Conservation (phyloP, 768 basidiomycete genomes). For the Kondoa malvinella region DNA sequence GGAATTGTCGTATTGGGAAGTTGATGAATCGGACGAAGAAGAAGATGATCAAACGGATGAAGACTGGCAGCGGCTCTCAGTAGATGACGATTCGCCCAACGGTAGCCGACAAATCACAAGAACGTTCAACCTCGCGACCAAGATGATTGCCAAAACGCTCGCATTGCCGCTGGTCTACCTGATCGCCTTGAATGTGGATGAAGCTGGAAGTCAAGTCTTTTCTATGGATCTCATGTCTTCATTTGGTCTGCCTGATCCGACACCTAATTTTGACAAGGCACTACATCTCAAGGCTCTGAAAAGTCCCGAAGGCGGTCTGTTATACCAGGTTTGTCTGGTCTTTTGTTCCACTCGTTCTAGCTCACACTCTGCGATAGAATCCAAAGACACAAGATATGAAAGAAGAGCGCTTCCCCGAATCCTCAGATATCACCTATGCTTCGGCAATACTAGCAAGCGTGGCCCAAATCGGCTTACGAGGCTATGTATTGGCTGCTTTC, state of each 20-base stretch:
- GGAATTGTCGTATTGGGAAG: not conserved
- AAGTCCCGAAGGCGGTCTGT: conserved; percentile 24
- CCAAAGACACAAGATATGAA: not conserved
- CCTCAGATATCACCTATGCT: not conserved
- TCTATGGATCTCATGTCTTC: conserved; percentile 19
- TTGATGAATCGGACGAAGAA: not conserved
- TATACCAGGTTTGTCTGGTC: conserved; percentile 18
- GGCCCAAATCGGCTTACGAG: not conserved
- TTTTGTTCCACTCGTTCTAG: not conserved
- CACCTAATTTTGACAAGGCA: conserved; percentile 23
- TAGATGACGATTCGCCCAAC: not conserved
- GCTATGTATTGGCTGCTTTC: conserved; percentile 2
- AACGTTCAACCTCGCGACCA: conserved; percentile 5
- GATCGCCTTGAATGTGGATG: not conserved
- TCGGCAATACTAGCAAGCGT: not conserved
- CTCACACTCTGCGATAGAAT: not conserved
- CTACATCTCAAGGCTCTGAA: conserved; percentile 25
- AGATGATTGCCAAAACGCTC: not conserved
- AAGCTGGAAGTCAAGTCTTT: not conserved
- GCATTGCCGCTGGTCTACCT: not conserved
- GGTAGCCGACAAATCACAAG: not conserved
- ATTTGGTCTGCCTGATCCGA: conserved; percentile 20
- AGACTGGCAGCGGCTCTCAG: not conserved
- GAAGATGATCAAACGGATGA: not conserved
- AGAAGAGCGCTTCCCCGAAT: not conserved